These are phyloP conservation scores for Serendipita sp. DNA, from an alignment of 768 basidiomycete species.

Conservation along the genomic window DNA sequence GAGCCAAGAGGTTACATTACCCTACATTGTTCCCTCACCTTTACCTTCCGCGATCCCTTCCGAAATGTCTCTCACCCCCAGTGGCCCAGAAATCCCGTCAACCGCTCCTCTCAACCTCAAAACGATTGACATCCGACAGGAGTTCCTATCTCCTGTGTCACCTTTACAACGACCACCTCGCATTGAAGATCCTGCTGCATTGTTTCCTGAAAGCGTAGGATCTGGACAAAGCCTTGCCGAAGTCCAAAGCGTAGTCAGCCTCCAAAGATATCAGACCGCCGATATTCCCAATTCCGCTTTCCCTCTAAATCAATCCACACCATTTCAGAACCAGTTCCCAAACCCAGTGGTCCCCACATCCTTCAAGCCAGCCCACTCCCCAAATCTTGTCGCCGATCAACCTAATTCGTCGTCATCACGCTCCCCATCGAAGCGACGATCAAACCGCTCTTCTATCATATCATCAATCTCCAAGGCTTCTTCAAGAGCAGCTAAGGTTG, in stretches of 20 bases:
- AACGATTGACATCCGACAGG: neutral
- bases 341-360: neutral
- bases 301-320: constrained; percentile 2
- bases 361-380: neutral
- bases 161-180: neutral
- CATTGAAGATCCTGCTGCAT: neutral
- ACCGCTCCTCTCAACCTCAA: neutral
- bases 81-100: neutral
- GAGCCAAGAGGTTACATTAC: neutral
- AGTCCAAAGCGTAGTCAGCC: neutral
- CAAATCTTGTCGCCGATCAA: neutral
- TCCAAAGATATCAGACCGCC: neutral
- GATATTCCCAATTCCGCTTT: constrained; percentile 1
- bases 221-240: neutral
- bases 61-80: neutral
- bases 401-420: neutral
- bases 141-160: neutral
- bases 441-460: neutral
- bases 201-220: neutral
- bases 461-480: neutral
- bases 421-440: neutral
- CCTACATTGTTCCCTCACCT: neutral
- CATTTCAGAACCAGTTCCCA: constrained; percentile 1
- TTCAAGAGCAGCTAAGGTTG: neutral
- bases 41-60: neutral